Conservation (phyloP, 179 eudicot genomes). For the Silene noctiflora region DNA sequence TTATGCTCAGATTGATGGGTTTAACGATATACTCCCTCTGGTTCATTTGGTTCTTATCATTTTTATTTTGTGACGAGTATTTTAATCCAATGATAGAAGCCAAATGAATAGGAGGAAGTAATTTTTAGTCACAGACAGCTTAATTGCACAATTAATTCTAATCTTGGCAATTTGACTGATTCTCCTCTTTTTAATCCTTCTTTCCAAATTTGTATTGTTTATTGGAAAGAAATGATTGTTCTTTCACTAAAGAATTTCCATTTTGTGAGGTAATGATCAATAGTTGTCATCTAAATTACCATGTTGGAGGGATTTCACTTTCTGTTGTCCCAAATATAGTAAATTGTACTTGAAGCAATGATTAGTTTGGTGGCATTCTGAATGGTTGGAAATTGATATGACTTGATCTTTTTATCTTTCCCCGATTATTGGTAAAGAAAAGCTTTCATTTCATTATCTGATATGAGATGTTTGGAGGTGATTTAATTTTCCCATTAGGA, state of each 20-base stretch:
- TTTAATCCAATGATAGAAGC: too few relatives aligned
- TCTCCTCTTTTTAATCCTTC: background rate
- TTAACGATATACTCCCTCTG: background rate
- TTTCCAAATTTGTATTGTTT: background rate
- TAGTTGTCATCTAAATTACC: background rate
- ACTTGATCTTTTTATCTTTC: background rate
- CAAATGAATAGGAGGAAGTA: background rate
- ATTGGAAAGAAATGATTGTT: slow-evolving; percentile 7
- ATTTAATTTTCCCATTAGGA: slow-evolving; percentile 23
- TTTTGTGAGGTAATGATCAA: slow-evolving; percentile 1
- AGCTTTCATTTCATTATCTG: background rate
- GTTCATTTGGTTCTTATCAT: too few relatives aligned
- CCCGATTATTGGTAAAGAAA: background rate
- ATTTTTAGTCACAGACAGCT: background rate
- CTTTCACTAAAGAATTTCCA: background rate
- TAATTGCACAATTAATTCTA: background rate
- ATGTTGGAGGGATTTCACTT: slow-evolving; percentile 2
- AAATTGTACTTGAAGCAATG: background rate
- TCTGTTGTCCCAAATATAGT: background rate
- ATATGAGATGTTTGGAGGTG: background rate
- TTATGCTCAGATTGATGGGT: background rate
- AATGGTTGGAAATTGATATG: background rate
- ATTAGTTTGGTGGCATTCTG: background rate
- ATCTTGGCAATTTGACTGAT: background rate
- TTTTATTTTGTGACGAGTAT: too few relatives aligned